Conservation (phyloP, 2,329 filamentous ascomycete genomes). For the Colletotrichum sp. region DNA sequence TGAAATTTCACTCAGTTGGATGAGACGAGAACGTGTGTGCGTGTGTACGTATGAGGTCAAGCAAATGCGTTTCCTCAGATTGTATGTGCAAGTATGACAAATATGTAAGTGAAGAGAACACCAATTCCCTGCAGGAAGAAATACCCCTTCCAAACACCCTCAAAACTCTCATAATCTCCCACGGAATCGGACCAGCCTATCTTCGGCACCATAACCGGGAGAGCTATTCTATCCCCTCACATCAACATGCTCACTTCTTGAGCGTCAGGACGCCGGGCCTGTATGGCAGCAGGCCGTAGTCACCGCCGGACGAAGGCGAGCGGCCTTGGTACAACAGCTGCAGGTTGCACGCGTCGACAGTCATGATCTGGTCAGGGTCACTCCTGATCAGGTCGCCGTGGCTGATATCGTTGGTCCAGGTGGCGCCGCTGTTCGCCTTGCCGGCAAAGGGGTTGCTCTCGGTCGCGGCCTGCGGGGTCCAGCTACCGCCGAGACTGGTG, state of each 20-base stretch:
- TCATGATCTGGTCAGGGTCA: slow-evolving; percentile 65
- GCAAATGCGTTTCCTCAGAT: neutral
- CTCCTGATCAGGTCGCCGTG: slow-evolving; percentile 66
- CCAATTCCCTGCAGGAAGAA: neutral
- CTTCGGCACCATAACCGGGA: accelerated
- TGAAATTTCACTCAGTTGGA: accelerated
- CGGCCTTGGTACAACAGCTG: slow-evolving; percentile 69
- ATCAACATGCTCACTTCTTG: neutral
- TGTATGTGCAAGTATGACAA: neutral
- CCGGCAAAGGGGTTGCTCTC: slow-evolving; percentile 69
- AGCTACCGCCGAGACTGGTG: slow-evolving; percentile 57
- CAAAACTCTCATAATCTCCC: neutral
- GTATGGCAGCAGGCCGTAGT: slow-evolving; percentile 61
- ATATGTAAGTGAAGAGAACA: neutral
- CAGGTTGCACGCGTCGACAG: slow-evolving; percentile 67
- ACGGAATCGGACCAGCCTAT: neutral
- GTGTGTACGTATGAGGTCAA: accelerated
- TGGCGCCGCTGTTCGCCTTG: slow-evolving; percentile 67
- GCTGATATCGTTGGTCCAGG: slow-evolving; percentile 71
- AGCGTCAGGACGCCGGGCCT: slow-evolving; percentile 58
- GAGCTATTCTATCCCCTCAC: neutral
- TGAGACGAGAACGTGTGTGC: neutral
- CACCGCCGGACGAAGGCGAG: slow-evolving; percentile 40
- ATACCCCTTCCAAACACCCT: neutral
- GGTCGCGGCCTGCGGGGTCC: slow-evolving; percentile 60